Percentiles rank a stretch among this genome's conserved stretches.
Evolutionary conservation across 176 grass and related monocot species (phyloP).

Genomic region (Oryza officinalis): DNA sequence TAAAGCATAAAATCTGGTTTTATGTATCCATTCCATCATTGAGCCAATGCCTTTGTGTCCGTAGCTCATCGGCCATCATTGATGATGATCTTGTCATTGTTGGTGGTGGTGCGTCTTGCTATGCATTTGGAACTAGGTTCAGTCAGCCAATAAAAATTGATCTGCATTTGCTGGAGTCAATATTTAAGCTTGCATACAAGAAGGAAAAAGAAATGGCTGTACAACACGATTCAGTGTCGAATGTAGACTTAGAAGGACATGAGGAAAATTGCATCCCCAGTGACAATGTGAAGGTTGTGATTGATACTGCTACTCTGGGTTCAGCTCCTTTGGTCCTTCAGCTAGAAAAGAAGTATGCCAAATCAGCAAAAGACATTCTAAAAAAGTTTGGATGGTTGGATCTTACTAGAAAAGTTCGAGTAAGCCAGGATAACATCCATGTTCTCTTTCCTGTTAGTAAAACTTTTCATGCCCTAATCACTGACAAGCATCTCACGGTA

Average conservation of each 20-base stretch:
- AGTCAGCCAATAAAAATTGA: slow-evolving; percentile 75
- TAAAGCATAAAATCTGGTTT: slow-evolving; percentile 60
- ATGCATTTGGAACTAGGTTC: slow-evolving; percentile 97
- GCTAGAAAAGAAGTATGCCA: slow-evolving; percentile 76
- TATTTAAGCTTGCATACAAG: slow-evolving; percentile 20
- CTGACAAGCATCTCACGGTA: slow-evolving; percentile 38
- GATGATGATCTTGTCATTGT: slow-evolving; percentile 78
- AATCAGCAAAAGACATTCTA: slow-evolving; percentile 77
- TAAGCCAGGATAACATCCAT: slow-evolving; percentile 55
- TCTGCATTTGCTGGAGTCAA: slow-evolving; percentile 60
- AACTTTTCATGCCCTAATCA: slow-evolving; percentile 48
- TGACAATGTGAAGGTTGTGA: slow-evolving; percentile 21
- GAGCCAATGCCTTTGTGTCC: slow-evolving; percentile 72
- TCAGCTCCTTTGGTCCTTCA: slow-evolving; percentile 51
- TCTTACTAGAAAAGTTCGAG: slow-evolving; percentile 79
- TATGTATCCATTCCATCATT: slow-evolving; percentile 58
- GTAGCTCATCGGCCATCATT: slow-evolving; percentile 68
- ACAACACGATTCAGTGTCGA: slow-evolving; percentile 16
- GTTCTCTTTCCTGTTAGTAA: slow-evolving; percentile 69
- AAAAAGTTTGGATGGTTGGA: slow-evolving; percentile 92
- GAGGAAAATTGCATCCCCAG: slow-evolving; percentile 12
- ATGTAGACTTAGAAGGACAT: slow-evolving; percentile 18
- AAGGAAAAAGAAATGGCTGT: slow-evolving; percentile 9
- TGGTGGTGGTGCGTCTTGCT: slow-evolving; percentile 89
- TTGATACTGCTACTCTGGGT: slow-evolving; percentile 22